A percentile compares a stretch with the other conserved stretches of the same genome.
These are phyloP conservation scores for Aspergillus unguis DNA, from an alignment of 2,329 filamentous ascomycete genomes.

Conservation along the genomic window DNA sequence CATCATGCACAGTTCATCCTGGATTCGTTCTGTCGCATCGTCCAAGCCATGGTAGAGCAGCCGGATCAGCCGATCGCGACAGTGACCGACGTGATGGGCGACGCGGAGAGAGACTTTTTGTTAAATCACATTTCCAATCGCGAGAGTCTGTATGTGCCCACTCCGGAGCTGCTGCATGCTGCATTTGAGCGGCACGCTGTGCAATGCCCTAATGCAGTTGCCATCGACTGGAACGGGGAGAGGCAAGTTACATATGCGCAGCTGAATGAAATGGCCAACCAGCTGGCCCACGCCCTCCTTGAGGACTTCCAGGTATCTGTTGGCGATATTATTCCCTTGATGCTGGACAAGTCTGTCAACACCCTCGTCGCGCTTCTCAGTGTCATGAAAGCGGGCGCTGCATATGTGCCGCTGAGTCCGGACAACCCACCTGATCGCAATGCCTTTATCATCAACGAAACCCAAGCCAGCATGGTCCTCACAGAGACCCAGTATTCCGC, in stretches of 20 bases:
- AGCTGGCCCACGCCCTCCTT: not conserved
- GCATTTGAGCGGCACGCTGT: too few species aligned
- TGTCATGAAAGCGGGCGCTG: not conserved
- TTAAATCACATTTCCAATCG: not conserved
- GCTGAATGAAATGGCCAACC: not conserved
- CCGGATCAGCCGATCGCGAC: too few species aligned
- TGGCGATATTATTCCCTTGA: not conserved
- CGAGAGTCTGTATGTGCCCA: not conserved
- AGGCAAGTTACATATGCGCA: not conserved
- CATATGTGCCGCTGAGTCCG: not conserved
- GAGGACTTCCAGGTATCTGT: not conserved
- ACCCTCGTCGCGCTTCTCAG: not conserved
- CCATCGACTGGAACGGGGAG: not conserved
- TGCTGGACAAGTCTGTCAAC: not conserved
- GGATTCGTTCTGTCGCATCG: too few species aligned
- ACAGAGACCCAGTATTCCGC: not conserved
- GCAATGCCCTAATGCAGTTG: not conserved
- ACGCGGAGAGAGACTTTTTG: too few species aligned
- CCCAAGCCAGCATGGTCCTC: not conserved
- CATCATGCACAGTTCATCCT: too few species aligned
- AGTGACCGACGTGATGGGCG: too few species aligned
- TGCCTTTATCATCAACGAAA: not conserved
- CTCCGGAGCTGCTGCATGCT: too few species aligned
- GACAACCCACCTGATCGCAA: not conserved
- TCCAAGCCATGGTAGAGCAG: too few species aligned